Percentiles rank a stretch among this genome's conserved stretches.
Conservation (phyloP, 352 stramenopile genomes). For the Phytophthora chlamydospora region DNA sequence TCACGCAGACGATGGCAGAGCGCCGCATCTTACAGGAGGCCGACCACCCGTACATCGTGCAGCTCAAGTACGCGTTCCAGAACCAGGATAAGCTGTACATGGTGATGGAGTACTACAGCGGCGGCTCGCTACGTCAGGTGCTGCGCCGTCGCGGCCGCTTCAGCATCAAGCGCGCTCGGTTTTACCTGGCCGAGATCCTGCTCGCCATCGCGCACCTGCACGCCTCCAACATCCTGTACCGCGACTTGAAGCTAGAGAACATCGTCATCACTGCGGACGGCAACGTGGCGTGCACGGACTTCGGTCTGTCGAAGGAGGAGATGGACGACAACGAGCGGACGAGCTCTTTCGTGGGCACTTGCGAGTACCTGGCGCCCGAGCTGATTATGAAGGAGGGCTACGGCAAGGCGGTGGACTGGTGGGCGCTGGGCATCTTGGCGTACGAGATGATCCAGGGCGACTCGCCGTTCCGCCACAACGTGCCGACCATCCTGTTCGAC, state of each 20-base stretch:
- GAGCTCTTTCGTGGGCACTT: conserved; percentile 77
- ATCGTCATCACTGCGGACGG: conserved; percentile 76
- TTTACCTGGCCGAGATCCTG: conserved; percentile 74
- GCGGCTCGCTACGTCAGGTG: conserved; percentile 69
- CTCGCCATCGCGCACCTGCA: conserved; percentile 72
- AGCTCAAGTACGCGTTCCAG: conserved; percentile 78
- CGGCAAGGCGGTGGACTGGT: conserved; percentile 77
- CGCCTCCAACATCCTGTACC: conserved; percentile 70
- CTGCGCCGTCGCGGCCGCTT: conserved; percentile 68
- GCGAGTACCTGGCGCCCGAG: conserved; percentile 76
- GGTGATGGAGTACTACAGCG: conserved; percentile 86
- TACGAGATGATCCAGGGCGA: conserved; percentile 82
- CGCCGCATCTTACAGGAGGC: conserved; percentile 75
- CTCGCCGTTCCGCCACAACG: conserved; percentile 74
- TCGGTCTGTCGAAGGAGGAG: conserved; percentile 77
- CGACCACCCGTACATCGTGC: conserved; percentile 79
- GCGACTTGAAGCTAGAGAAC: conserved; percentile 80
- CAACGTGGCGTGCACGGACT: conserved; percentile 76
- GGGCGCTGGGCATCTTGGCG: conserved; percentile 75
- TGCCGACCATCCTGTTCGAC: conserved; percentile 72
- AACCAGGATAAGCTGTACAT: conserved; percentile 86
- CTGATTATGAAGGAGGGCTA: conserved; percentile 77
- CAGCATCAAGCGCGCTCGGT: conserved; percentile 73
- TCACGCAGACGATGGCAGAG: conserved; percentile 81
- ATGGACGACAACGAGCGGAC: conserved; percentile 73